These are phyloP conservation scores for Rutstroemia sydowiana DNA, from an alignment of 2,329 filamentous ascomycete genomes.

Conservation along the genomic window DNA sequence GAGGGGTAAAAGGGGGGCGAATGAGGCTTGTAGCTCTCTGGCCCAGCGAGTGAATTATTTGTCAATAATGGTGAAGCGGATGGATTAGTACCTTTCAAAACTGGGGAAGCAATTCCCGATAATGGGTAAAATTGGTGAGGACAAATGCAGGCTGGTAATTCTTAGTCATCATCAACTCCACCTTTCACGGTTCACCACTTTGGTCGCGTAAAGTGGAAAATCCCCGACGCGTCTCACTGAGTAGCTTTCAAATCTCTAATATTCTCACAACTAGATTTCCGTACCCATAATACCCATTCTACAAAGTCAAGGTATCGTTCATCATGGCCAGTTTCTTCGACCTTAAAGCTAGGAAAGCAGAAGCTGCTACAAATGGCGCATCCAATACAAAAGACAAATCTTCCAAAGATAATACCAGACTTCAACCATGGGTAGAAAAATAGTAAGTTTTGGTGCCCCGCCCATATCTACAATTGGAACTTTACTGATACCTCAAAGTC, in stretches of 20 bases:
- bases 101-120: neutral
- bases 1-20: neutral
- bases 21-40: constrained; percentile 2
- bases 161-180: too few species aligned
- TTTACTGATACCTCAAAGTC: constrained; percentile 48
- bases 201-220: constrained; percentile 1
- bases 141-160: too few species aligned
- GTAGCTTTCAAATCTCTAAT: neutral
- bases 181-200: too few species aligned
- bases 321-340: constrained; percentile 90
- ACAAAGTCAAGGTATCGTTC: neutral
- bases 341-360: constrained; percentile 81
- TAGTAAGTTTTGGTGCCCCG: constrained; percentile 54
- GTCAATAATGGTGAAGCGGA: neutral
- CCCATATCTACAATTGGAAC: neutral
- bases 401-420: constrained; percentile 54
- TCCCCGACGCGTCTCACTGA: constrained; percentile 10
- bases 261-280: neutral
- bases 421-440: constrained; percentile 98
- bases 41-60: neutral
- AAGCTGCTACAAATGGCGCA: constrained; percentile 55
- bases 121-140: too few species aligned
- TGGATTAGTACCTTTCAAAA: neutral
- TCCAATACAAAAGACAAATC: constrained; percentile 56
- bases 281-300: neutral